A percentile compares a stretch with the other conserved stretches of the same genome.
Evolutionary conservation across 495 filamentous ascomycete genomes (phyloP).

Genomic region (Penicillium parvum): DNA sequence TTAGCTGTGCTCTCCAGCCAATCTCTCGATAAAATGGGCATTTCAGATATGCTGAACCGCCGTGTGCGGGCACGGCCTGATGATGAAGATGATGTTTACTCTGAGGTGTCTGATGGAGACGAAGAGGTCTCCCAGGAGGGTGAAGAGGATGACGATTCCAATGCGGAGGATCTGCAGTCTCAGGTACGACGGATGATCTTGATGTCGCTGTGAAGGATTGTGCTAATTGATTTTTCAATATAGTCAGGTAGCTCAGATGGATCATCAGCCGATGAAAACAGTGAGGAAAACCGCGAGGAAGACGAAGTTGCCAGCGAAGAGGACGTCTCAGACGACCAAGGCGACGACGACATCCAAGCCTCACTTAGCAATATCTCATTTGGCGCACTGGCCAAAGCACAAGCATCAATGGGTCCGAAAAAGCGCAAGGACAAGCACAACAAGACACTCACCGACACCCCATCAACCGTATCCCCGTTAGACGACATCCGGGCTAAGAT

Average conservation of each 20-base stretch:
- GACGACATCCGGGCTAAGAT: conserved; percentile 38
- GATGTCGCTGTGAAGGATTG: not conserved
- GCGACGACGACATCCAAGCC: conserved; percentile 38
- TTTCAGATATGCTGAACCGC: conserved; percentile 51
- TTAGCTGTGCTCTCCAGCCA: not conserved
- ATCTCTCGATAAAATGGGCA: conserved; percentile 41
- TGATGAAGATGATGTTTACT: conserved; percentile 48
- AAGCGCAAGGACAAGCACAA: conserved; percentile 34
- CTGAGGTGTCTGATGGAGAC: conserved; percentile 25
- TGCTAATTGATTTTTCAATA: not conserved
- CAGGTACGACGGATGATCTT: conserved; percentile 19
- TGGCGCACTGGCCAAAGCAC: conserved; percentile 79
- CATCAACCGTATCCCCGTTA: conserved; percentile 21
- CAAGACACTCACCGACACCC: conserved; percentile 5
- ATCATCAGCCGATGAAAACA: conserved; percentile 16
- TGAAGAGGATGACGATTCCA: conserved; percentile 28
- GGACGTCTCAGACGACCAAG: conserved; percentile 16
- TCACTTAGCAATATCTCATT: conserved; percentile 64
- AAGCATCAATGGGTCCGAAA: conserved; percentile 56
- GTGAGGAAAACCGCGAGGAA: no score
- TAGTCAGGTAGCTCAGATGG: not conserved
- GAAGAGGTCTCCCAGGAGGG: conserved; percentile 22
- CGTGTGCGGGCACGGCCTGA: conserved; percentile 56
- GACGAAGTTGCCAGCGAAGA: conserved; percentile 22
- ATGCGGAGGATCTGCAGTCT: conserved; percentile 23